phyloP scores from a whole-genome alignment of 768 basidiomycete species.

The Trametes coccinea region DNA sequence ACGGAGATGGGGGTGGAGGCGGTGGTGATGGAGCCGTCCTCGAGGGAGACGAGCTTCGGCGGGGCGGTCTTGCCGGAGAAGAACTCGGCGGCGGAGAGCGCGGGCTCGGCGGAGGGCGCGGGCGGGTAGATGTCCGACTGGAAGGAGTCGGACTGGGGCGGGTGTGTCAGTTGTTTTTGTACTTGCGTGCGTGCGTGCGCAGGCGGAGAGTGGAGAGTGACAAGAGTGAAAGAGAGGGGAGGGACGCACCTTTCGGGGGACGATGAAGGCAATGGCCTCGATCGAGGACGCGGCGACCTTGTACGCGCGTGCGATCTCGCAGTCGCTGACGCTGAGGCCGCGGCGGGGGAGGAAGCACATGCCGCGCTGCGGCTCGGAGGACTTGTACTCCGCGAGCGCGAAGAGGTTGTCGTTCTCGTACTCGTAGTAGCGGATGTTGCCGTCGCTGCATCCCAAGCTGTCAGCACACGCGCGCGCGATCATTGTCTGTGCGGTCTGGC shows the following conservation, averaged over 20 bases:
- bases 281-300: conserved; percentile 74
- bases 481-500: neutral
- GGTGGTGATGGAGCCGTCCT: conserved; percentile 55
- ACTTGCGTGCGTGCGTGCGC: neutral
- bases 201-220: too few relatives aligned
- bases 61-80: conserved; percentile 80
- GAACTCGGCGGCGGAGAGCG: conserved; percentile 81
- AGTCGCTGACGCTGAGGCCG: conserved; percentile 83
- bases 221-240: neutral
- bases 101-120: conserved; percentile 78
- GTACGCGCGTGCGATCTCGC: conserved; percentile 94
- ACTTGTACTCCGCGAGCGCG: conserved; percentile 81
- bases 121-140: conserved; percentile 97
- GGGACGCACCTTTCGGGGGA: conserved; percentile 78
- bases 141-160: conserved; percentile 81
- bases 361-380: conserved; percentile 90
- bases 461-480: neutral
- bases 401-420: conserved; percentile 84
- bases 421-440: conserved; percentile 98
- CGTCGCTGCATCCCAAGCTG: conserved; percentile 58
- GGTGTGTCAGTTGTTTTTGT: neutral
- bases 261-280: conserved; percentile 94
- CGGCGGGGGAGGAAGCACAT: conserved; percentile 96
- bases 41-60: conserved; percentile 80
- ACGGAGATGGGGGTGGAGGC: conserved; percentile 20